These are phyloP conservation scores for Anaeromyces robustus DNA, from an alignment of 192 early-diverging fungal genomes.

Conservation along the genomic window DNA sequence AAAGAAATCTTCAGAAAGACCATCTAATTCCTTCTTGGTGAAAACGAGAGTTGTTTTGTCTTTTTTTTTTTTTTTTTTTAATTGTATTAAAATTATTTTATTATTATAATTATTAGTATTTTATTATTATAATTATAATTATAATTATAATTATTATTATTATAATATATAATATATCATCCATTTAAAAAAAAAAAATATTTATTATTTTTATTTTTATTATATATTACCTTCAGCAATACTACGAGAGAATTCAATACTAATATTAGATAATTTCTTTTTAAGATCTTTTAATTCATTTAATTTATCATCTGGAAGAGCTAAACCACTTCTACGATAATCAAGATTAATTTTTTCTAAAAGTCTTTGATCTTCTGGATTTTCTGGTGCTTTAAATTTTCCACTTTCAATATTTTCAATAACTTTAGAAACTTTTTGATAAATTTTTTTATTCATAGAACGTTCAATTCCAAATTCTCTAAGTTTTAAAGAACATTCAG, in stretches of 20 bases:
- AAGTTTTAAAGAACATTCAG: constrained; percentile 10
- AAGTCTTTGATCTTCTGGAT: constrained; percentile 49
- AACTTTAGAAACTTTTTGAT: constrained; percentile 10
- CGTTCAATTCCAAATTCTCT: constrained; percentile 19
- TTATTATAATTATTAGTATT: too few species aligned
- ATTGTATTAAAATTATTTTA: too few species aligned
- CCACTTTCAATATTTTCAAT: constrained; percentile 8
- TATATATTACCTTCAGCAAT: constrained; percentile 47
- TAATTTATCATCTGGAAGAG: constrained; percentile 38
- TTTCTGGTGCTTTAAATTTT: constrained; percentile 7
- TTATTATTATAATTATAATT: too few species aligned
- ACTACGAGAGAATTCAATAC: constrained; percentile 56
- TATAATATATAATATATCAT: constrained; percentile 1
- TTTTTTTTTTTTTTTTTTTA: background rate
- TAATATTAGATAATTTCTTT: constrained; percentile 48
- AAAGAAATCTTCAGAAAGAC: constrained; percentile 56
- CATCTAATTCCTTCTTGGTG: constrained; percentile 46
- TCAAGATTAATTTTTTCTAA: constrained; percentile 45
- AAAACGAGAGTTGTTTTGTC: constrained; percentile 5
- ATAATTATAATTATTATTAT: too few species aligned
- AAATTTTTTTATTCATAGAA: constrained; percentile 21
- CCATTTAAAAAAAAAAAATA: constrained; percentile 10
- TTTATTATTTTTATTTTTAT: constrained; percentile 10
- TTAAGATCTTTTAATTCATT: constrained; percentile 41
- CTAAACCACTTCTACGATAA: constrained; percentile 57